A percentile compares a stretch with the other conserved stretches of the same genome.
Evolutionary conservation across 2,329 filamentous ascomycete genomes (phyloP).

Genomic region (Penicillium vulpinum): DNA sequence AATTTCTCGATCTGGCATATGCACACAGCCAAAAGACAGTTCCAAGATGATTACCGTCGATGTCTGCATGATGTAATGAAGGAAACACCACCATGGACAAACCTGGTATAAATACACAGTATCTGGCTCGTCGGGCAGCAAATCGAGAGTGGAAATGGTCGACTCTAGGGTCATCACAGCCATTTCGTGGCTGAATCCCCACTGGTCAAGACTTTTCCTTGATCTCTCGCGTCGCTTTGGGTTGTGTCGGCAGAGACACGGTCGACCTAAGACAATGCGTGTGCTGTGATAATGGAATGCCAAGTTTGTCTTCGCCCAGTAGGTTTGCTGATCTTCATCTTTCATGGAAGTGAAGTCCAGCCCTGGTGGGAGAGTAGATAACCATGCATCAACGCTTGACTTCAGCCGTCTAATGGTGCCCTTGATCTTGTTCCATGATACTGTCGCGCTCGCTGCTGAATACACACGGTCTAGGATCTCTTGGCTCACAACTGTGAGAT

Average conservation of each 20-base stretch:
- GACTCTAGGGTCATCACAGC: conserved; percentile 27
- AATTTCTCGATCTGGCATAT: conserved; percentile 35
- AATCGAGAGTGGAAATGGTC: conserved; percentile 35
- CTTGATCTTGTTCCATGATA: conserved; percentile 3
- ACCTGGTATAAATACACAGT: conserved; percentile 31
- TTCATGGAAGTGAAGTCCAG: conserved; percentile 6
- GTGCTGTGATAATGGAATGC: conserved; percentile 40
- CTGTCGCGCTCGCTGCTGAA: conserved; percentile 18
- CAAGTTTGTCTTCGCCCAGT: conserved; percentile 28
- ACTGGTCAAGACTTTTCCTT: conserved; percentile 5
- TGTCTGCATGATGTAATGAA: conserved; percentile 45
- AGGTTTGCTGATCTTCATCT: background rate
- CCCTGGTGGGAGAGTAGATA: background rate
- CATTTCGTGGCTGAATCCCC: conserved; percentile 29
- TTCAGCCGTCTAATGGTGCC: background rate
- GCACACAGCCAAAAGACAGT: conserved; percentile 36
- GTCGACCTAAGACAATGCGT: conserved; percentile 38
- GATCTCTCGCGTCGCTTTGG: conserved; percentile 13
- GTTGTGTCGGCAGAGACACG: conserved; percentile 37
- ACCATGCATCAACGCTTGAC: conserved; percentile 8
- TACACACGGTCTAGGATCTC: conserved; percentile 34
- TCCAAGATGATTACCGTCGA: conserved; percentile 40
- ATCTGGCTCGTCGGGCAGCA: conserved; percentile 39
- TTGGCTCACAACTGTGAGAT: conserved; percentile 32
- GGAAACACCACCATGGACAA: conserved; percentile 43